phyloP scores from a whole-genome alignment of 2,329 filamentous ascomycete genomes.

The Sarocladium oryzae region DNA sequence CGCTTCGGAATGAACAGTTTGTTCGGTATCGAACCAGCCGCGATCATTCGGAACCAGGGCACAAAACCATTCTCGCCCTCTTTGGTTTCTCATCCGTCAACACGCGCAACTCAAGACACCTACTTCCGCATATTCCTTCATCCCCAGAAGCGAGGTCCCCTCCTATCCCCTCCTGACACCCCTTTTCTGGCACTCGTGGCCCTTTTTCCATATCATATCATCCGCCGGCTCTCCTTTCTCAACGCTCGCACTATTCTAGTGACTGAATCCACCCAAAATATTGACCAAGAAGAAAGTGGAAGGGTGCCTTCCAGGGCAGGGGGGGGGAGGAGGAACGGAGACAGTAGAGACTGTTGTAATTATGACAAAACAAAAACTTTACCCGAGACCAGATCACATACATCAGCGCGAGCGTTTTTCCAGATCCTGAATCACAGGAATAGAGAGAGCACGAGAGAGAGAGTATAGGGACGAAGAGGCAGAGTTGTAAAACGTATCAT shows the following conservation, averaged over 20 bases:
- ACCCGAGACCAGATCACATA: neutral
- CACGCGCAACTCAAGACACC: too few relatives aligned
- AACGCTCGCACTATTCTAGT: neutral
- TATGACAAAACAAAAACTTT: neutral
- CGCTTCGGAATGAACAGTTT: too few relatives aligned
- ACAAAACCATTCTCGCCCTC: conserved; percentile 3
- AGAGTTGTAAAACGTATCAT: neutral
- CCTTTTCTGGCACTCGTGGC: too few relatives aligned
- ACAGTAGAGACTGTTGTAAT: conserved; percentile 1
- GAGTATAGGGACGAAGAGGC: too few relatives aligned
- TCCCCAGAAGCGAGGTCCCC: neutral
- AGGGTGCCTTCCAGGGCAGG: conserved; percentile 1
- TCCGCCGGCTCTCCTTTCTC: neutral
- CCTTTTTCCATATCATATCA: too few relatives aligned
- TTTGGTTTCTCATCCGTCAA: neutral
- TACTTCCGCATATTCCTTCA: too few relatives aligned
- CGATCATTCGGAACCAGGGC: too few relatives aligned
- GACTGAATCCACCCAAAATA: neutral
- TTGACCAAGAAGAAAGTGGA: neutral
- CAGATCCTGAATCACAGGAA: neutral
- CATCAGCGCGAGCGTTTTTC: neutral
- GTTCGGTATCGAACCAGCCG: too few relatives aligned
- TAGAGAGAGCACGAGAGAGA: too few relatives aligned
- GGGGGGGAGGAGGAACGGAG: neutral
- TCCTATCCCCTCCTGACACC: neutral